Base-by-base conservation (phyloP, 306 rosid genomes). In the Hippophae rhamnoides region DNA sequence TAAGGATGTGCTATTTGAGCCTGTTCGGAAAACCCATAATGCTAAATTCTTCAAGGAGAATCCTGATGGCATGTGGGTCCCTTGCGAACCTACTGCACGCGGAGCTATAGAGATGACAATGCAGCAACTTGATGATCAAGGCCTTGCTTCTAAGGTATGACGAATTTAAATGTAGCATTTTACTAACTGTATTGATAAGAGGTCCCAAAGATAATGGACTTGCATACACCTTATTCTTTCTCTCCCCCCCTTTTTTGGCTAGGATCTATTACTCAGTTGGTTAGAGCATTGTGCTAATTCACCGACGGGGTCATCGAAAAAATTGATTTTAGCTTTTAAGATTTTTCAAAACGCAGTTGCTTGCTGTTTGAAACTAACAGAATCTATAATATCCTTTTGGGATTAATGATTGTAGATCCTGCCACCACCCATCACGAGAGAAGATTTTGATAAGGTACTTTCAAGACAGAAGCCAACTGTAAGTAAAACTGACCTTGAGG, bases 21-120 rank as follows among this genome's bases (percentile, higher is more conserved):
- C 99, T 66, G 99, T 93, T 54, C 97, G 99, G 42, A 93, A 93
- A 80, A 93, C 99, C 41, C 99, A 86, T 79, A 97, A 93, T 55
- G 99, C 99, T 61, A 93, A 88, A 97, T 89, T 76, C 78, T 93
- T 93, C 81, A 60, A 69, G 51, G 77, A 77, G 64, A 79, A 52
- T 61, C 38, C 84, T 5, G 77, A 84, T 71, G 87, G 61, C 49
- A 84, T 79, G 93, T 88, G 84, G 90, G 68, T 86, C 46, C 99
- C 99, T 10, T 88, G 99, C 62, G 97, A 97, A 72, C 84, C 89
- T 63, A 93, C 88, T 82, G 90, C 88, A 64, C 83, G 62, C 26
- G 77, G 73, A 69, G 81, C 95, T 12, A 47, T 84, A 61, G 97
- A 93, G 69, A 77, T 77, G 51, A 68, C 89, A 60, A 93, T 93